Base-by-base conservation (phyloP, 1,139 yeast species). In the Kodamaea suecica region DNA sequence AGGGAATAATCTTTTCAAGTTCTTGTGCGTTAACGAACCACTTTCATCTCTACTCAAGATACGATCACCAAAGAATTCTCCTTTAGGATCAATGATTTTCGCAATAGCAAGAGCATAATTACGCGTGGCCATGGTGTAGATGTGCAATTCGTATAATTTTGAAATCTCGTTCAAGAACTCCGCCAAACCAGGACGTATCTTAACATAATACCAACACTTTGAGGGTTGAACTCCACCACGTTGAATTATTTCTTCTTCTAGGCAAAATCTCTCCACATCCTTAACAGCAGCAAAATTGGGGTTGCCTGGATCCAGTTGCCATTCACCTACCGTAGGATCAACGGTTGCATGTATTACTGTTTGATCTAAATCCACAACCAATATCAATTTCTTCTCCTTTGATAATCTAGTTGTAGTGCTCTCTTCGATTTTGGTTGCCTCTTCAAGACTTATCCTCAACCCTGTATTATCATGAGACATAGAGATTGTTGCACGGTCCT, bases 91-190 rank as follows among this genome's bases (percentile, higher is more conserved):
- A 35, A 94, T 88, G 26, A 94, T 83, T 38, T 79, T 77, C 20
- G 97, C 95, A 44, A 94, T 85, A 13, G 92, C 85, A 34, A 80
- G 72, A 0, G 99, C 99, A 61, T 92, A 92, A 28, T 92, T 82
- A 44, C 95, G 69, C 3, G 98, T 94, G n/a, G 98, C 98, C 99
- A 92, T 92, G 6, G 99, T 92, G 58, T 92, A 92, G 29, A 92
- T 87, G 58, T 92, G 98, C 73, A 92, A 68, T 61, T 92, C 98
- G 55, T 84, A 92, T 35, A 75, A 61, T 31, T 79, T 61, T 4
- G 82, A 68, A 44, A 87, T 74, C 34, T 68, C 67, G 36, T 73
- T 73, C 37, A 92, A 70, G 55, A 92, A 92, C 35, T 78, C 80
- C 35, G 72, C 63, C 30, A 92, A 66, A 0, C 97, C 97, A 0